Conservation (phyloP, 1,139 yeast species). For the Entelexis sorbosivorans region DNA sequence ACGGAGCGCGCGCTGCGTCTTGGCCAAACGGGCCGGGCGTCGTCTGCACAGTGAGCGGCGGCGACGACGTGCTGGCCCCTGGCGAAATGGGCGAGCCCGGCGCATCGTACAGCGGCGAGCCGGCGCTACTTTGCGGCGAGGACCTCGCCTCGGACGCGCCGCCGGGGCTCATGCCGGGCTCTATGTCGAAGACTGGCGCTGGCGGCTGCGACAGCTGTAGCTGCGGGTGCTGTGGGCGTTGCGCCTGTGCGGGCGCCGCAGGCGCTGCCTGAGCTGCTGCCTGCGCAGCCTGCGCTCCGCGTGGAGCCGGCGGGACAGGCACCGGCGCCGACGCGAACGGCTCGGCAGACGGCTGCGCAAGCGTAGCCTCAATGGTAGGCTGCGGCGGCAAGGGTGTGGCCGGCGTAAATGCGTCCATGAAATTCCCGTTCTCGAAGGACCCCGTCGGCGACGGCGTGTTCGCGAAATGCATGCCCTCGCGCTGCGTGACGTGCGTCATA, state of each 20-base stretch:
- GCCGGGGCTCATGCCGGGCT: too few species aligned
- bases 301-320: neutral
- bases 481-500: neutral
- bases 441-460: constrained; percentile 2
- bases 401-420: constrained; percentile 6
- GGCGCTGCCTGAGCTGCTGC: too few species aligned
- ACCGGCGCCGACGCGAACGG: neutral
- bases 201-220: too few species aligned
- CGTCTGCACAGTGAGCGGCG: neutral
- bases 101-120: neutral
- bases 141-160: too few species aligned
- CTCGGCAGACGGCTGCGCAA: neutral
- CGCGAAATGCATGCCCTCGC: neutral
- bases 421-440: neutral
- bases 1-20: neutral
- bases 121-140: neutral
- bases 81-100: constrained; percentile 1
- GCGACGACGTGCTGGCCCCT: neutral
- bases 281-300: neutral
- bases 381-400: neutral
- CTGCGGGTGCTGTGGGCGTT: too few species aligned
- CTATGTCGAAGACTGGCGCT: too few species aligned
- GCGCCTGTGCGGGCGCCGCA: neutral
- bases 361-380: neutral
- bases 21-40: neutral